These are phyloP conservation scores for Cornus controversa DNA, from an alignment of 148 eudicot species.

Conservation along the genomic window DNA sequence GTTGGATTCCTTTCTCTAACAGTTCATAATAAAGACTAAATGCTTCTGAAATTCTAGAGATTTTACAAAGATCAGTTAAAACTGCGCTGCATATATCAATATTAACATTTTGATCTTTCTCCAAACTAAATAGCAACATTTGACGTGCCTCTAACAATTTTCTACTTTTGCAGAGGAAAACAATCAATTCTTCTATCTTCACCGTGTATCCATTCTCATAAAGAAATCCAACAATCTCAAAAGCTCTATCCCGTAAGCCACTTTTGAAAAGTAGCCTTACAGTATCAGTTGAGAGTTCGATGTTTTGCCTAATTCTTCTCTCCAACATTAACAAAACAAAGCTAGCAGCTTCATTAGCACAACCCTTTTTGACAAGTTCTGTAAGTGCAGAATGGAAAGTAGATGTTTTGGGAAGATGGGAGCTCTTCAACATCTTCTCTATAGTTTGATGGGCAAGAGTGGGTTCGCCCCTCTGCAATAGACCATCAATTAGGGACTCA, in stretches of 20 bases:
- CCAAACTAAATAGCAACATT: constrained; percentile 27
- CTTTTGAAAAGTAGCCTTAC: constrained; percentile 27
- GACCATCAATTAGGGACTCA: constrained; percentile 34
- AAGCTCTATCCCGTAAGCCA: constrained; percentile 28
- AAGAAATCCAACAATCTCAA: constrained; percentile 24
- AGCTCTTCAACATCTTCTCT: constrained; percentile 39
- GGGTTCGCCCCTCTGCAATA: constrained; percentile 27
- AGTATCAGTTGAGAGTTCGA: constrained; percentile 31
- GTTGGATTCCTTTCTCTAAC: constrained; percentile 34
- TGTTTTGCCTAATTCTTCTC: constrained; percentile 36
- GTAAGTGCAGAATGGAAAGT: constrained; percentile 32
- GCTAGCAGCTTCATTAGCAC: constrained; percentile 31
- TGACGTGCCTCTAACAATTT: constrained; percentile 32
- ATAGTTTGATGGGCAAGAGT: constrained; percentile 34
- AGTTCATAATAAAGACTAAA: constrained; percentile 39
- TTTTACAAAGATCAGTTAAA: constrained; percentile 34
- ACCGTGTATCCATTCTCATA: constrained; percentile 36
- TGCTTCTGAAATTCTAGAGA: constrained; percentile 26
- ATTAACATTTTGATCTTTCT: constrained; percentile 26
- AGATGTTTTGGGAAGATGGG: constrained; percentile 34
- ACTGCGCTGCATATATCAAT: constrained; percentile 17
- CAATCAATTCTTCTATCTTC: constrained; percentile 29
- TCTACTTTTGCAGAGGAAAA: constrained; percentile 25
- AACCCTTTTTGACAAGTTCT: constrained; percentile 26
- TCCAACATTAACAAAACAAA: constrained; percentile 39